These are phyloP conservation scores for Raffaelea deltoideospora DNA, from an alignment of 2,329 filamentous ascomycete genomes.

Conservation along the genomic window DNA sequence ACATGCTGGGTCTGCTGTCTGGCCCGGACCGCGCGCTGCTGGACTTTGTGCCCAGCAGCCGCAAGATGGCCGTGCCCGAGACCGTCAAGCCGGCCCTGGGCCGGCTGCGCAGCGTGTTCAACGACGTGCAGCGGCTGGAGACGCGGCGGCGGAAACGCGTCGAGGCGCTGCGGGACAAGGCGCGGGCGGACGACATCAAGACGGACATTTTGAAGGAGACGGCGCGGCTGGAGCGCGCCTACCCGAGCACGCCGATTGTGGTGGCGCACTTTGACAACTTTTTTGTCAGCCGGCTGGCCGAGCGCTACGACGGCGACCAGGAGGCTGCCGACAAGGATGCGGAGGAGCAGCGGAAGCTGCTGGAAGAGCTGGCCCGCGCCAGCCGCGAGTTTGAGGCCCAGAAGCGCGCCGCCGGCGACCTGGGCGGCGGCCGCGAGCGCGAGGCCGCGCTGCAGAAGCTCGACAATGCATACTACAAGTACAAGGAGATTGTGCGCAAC, in stretches of 20 bases:
- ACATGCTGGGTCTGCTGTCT: conserved; percentile 58
- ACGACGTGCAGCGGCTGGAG: conserved; percentile 73
- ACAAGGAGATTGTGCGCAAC: conserved; percentile 89
- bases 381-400: conserved; percentile 66
- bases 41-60: conserved; percentile 77
- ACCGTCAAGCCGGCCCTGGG: conserved; percentile 67
- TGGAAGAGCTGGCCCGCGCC: conserved; percentile 54
- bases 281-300: conserved; percentile 66
- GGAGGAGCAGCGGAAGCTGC: conserved; percentile 59
- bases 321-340: conserved; percentile 56
- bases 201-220: conserved; percentile 71
- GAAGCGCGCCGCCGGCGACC: conserved; percentile 47
- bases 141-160: conserved; percentile 65
- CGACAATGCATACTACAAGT: conserved; percentile 86
- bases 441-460: conserved; percentile 77
- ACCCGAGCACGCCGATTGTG: conserved; percentile 70
- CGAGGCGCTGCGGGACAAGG: conserved; percentile 63
- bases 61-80: conserved; percentile 63
- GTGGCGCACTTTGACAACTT: conserved; percentile 85
- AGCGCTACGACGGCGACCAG: conserved; percentile 63
- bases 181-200: conserved; percentile 77
- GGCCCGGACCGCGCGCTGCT: conserved; percentile 70
- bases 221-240: conserved; percentile 69
- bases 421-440: conserved; percentile 48
- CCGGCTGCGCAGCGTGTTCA: conserved; percentile 62